Percentiles rank a stretch among this genome's conserved stretches.
Conservation (phyloP, 1,284 basidiomycete species). For the Agroathelia rolfsii region DNA sequence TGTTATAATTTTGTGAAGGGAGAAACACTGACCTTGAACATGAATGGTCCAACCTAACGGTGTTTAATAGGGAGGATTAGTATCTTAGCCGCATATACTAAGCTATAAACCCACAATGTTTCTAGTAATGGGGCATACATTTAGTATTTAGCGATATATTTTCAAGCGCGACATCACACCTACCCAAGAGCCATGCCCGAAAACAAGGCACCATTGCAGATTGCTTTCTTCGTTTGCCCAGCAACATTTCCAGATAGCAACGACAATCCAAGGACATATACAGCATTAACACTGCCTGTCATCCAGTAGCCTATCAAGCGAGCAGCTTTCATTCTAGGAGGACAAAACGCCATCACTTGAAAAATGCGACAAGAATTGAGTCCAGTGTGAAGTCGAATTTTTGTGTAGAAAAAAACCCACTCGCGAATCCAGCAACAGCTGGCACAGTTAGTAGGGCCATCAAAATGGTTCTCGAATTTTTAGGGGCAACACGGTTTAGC, state of each 20-base stretch:
- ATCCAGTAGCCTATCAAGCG: slow-evolving; percentile 18
- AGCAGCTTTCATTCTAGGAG: slow-evolving; percentile 11
- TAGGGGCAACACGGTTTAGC: slow-evolving; percentile 14
- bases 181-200: slow-evolving; percentile 21
- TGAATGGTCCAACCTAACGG: no score
- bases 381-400: no score
- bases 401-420: slow-evolving; percentile 16
- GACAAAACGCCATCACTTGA: no score
- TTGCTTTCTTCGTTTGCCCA: slow-evolving; percentile 33
- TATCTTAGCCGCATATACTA: no score
- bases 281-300: slow-evolving; percentile 31
- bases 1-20: no score
- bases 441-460: slow-evolving; percentile 18
- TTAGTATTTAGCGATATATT: no score
- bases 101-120: no score
- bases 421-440: slow-evolving; percentile 18
- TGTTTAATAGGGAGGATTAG: no score
- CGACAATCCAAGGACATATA: slow-evolving; percentile 33
- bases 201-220: slow-evolving; percentile 17
- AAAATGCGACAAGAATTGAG: no score
- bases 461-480: slow-evolving; percentile 16
- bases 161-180: no score
- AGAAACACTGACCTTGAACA: slow-evolving; percentile 26
- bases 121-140: no score
- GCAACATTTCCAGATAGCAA: slow-evolving; percentile 35